phyloP scores from a whole-genome alignment of 192 early-diverging fungal genomes.

The Haplosporangium gracile region DNA sequence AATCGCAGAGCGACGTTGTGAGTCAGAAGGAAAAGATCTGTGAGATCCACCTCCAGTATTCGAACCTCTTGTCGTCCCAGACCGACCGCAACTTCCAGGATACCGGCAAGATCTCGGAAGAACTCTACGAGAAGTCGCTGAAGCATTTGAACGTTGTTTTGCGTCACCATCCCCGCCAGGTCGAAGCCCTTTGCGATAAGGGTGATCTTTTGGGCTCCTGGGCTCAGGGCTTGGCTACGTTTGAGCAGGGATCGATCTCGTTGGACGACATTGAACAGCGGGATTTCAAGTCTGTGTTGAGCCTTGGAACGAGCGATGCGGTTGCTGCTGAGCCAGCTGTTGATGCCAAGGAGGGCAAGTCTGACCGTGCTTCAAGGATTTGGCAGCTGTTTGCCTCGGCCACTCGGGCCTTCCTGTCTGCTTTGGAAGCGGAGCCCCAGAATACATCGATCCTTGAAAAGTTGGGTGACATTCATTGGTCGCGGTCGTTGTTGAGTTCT shows the following conservation, averaged over 20 bases:
- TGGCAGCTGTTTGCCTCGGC: slow-evolving; percentile 63
- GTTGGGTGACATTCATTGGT: slow-evolving; percentile 63
- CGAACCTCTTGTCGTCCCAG: slow-evolving; percentile 57
- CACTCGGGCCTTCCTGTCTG: slow-evolving; percentile 58
- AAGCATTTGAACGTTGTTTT: slow-evolving; percentile 59
- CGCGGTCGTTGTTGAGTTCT: slow-evolving; percentile 54
- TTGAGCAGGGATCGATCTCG: slow-evolving; percentile 29
- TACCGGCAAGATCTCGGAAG: slow-evolving; percentile 48
- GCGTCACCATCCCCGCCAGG: slow-evolving; percentile 55
- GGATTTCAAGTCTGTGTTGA: slow-evolving; percentile 39
- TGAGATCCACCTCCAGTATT: slow-evolving; percentile 63
- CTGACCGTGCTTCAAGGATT: slow-evolving; percentile 33
- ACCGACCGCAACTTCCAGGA: slow-evolving; percentile 63
- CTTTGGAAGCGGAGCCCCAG: slow-evolving; percentile 60
- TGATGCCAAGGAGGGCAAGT: slow-evolving; percentile 11
- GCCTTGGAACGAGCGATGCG: slow-evolving; percentile 34
- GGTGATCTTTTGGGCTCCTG: slow-evolving; percentile 65
- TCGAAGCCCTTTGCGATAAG: slow-evolving; percentile 68
- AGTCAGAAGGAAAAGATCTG: slow-evolving; percentile 54
- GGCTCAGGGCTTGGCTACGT: slow-evolving; percentile 58
- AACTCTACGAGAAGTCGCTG: slow-evolving; percentile 55
- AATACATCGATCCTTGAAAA: slow-evolving; percentile 67
- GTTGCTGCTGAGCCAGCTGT: slow-evolving; percentile 28
- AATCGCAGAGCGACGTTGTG: slow-evolving; percentile 39
- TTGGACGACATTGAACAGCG: slow-evolving; percentile 28